phyloP scores from a whole-genome alignment of 2,329 filamentous ascomycete species.

The Penicillium sp. region DNA sequence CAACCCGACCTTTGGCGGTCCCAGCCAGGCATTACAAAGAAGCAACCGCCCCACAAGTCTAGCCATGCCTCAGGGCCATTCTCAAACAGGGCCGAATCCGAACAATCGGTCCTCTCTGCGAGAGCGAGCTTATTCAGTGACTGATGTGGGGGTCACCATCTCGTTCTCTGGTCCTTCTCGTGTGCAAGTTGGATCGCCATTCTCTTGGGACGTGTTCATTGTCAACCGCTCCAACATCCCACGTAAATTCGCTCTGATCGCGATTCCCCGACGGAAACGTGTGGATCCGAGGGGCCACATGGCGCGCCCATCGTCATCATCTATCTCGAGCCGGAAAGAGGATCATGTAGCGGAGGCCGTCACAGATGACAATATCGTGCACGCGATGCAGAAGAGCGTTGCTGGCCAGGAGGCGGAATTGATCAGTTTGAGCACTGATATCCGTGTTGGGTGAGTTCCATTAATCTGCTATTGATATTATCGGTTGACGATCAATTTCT shows the following conservation, averaged over 20 bases:
- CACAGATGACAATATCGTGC: slow-evolving; percentile 63
- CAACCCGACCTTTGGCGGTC: slow-evolving; percentile 55
- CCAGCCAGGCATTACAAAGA: slow-evolving; percentile 53
- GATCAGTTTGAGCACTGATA: slow-evolving; percentile 63
- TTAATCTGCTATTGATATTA: not conserved
- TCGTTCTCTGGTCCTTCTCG: slow-evolving; percentile 60
- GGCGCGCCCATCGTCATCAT: slow-evolving; percentile 54
- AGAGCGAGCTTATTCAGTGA: slow-evolving; percentile 46
- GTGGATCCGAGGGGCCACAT: slow-evolving; percentile 50
- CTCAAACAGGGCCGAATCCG: slow-evolving; percentile 26
- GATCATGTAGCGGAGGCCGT: slow-evolving; percentile 57
- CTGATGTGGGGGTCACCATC: slow-evolving; percentile 58
- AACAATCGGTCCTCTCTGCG: slow-evolving; percentile 43
- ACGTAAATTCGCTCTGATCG: slow-evolving; percentile 61
- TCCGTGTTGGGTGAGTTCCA: slow-evolving; percentile 61
- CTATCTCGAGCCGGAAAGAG: slow-evolving; percentile 43
- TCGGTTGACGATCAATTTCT: not conserved
- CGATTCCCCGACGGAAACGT: slow-evolving; percentile 57
- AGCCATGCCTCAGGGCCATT: slow-evolving; percentile 37
- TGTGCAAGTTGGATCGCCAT: slow-evolving; percentile 58
- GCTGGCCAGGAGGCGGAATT: slow-evolving; percentile 58
- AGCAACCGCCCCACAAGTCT: slow-evolving; percentile 54
- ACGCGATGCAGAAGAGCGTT: slow-evolving; percentile 60
- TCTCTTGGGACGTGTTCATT: slow-evolving; percentile 64
- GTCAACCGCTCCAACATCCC: slow-evolving; percentile 62